Conservation (phyloP, 139 green algal species). For the Chlamydomonas sp. region DNA sequence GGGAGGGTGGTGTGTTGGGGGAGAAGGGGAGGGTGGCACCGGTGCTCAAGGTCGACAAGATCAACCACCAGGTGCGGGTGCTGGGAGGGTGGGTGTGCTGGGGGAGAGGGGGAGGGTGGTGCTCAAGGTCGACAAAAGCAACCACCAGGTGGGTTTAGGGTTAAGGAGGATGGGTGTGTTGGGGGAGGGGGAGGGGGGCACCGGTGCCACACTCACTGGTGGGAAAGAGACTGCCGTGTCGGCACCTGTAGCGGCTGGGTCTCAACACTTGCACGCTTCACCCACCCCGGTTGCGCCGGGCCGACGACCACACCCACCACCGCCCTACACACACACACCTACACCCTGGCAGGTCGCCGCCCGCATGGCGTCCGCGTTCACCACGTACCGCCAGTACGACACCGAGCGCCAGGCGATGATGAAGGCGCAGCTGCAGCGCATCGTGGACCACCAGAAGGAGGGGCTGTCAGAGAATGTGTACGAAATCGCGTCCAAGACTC, state of each 20-base stretch:
- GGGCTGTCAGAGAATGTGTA: constrained; percentile 86
- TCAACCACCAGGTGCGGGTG: constrained; percentile 75
- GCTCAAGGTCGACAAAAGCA: neutral
- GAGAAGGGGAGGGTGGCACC: constrained; percentile 88
- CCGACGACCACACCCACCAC: no score
- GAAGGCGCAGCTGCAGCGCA: constrained; percentile 73
- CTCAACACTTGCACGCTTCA: neutral
- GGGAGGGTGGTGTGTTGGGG: no score
- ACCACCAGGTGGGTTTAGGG: constrained; percentile 4
- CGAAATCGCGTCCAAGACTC: constrained; percentile 85
- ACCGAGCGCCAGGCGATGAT: constrained; percentile 71
- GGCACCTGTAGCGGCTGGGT: no score
- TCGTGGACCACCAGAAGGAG: constrained; percentile 46
- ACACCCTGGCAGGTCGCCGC: constrained; percentile 45
- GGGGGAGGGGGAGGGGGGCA: constrained; percentile 89
- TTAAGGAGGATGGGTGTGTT: no score
- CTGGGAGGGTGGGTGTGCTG: neutral
- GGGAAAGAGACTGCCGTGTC: no score
- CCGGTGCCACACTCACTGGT: no score
- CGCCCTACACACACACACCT: neutral
- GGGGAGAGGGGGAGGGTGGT: neutral
- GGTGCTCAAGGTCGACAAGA: constrained; percentile 75
- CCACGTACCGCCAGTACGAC: constrained; percentile 79
- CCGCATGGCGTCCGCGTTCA: constrained; percentile 78
- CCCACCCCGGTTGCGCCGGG: neutral